A percentile compares a stretch with the other conserved stretches of the same genome.
These are phyloP conservation scores for Zhuliangozyma blackwelliae DNA, from an alignment of 1,139 yeast species.

Conservation along the genomic window DNA sequence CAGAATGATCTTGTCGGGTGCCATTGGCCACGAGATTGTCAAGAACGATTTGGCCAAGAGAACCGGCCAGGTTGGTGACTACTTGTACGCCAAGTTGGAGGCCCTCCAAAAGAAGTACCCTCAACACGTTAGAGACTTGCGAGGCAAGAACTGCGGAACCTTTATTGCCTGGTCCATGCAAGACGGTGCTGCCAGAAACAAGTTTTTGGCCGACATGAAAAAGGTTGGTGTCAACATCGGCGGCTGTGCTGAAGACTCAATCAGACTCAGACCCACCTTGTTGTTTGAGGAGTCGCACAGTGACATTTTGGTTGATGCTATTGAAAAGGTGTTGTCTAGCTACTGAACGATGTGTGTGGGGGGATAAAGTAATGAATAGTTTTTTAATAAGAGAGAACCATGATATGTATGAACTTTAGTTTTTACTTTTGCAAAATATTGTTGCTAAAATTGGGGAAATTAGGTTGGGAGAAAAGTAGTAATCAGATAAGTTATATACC, in stretches of 20 bases:
- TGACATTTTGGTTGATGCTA: conserved; percentile 51
- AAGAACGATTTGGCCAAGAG: conserved; percentile 55
- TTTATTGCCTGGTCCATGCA: conserved; percentile 75
- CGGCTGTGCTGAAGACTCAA: conserved; percentile 71
- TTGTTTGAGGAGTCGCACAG: conserved; percentile 75
- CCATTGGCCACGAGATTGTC: conserved; percentile 60
- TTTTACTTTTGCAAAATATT: no score
- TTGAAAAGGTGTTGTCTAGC: conserved; percentile 44
- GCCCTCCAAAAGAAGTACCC: conserved; percentile 51
- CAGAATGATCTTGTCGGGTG: conserved; percentile 66
- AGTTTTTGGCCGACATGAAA: conserved; percentile 55
- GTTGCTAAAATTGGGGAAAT: no score
- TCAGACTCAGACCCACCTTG: conserved; percentile 74
- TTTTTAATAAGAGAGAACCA: no score
- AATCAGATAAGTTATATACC: no score
- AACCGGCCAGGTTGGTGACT: conserved; percentile 59
- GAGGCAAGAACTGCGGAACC: conserved; percentile 75
- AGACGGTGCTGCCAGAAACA: conserved; percentile 50
- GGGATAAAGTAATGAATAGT: no score
- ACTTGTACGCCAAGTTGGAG: conserved; percentile 52
- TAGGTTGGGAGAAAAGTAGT: background rate
- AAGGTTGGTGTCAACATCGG: conserved; percentile 69
- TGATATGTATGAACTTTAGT: no score
- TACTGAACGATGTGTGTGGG: conserved; percentile 15
- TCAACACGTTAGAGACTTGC: conserved; percentile 45